phyloP scores from a whole-genome alignment of 225 moss, liverwort and hornwort species.

The Polytrichum formosum region DNA sequence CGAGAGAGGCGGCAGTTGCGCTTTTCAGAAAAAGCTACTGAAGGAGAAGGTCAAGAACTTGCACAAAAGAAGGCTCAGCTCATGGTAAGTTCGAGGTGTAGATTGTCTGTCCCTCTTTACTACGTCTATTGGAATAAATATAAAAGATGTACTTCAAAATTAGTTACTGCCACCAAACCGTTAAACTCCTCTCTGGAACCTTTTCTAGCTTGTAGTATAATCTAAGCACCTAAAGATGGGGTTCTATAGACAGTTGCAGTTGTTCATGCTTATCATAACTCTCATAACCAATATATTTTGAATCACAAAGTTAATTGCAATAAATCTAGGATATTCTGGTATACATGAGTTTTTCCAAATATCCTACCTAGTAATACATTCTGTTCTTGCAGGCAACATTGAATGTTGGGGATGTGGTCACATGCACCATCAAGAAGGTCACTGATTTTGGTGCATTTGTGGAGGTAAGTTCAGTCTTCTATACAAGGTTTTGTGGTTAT shows the following conservation, averaged over 20 bases:
- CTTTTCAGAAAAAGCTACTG: conserved; percentile 63
- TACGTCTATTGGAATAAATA: too few species aligned
- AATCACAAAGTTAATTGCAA: neutral
- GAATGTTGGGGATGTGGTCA: conserved; percentile 66
- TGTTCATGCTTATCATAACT: neutral
- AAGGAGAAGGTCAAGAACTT: conserved; percentile 67
- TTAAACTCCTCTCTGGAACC: neutral
- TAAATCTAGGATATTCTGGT: too few species aligned
- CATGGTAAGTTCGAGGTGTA: conserved; percentile 42
- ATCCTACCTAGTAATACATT: too few species aligned
- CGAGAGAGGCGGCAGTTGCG: conserved; percentile 54
- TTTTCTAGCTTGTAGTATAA: too few species aligned
- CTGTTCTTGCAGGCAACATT: conserved; percentile 53
- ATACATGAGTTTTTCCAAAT: too few species aligned
- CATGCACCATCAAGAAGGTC: conserved; percentile 66
- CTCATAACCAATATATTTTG: neutral
- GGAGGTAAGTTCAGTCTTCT: conserved; percentile 35
- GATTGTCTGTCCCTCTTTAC: too few species aligned
- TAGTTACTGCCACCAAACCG: neutral
- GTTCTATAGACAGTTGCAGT: conserved; percentile 9
- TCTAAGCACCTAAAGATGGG: neutral
- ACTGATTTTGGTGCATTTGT: conserved; percentile 79
- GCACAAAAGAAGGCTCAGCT: conserved; percentile 54
- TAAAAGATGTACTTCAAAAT: neutral
- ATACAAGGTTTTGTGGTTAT: too few species aligned